Conservation (phyloP, 208 protist genomes). For the Trichomonas vaginalis region DNA sequence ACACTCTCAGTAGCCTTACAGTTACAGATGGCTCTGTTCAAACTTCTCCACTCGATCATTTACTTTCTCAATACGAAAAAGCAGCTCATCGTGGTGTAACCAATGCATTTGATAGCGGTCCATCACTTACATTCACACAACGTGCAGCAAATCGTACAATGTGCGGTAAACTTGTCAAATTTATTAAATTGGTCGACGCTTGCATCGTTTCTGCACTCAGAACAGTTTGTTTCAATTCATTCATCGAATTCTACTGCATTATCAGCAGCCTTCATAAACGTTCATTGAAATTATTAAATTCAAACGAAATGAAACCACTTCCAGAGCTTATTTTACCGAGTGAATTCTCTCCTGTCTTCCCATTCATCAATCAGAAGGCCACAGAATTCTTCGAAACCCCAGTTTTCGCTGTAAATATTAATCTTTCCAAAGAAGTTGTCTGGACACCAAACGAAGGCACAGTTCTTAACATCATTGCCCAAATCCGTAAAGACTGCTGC, state of each 20-base stretch:
- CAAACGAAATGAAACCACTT: neutral
- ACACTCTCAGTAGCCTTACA: neutral
- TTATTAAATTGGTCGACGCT: slow-evolving; percentile 3
- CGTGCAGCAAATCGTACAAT: neutral
- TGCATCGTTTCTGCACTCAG: neutral
- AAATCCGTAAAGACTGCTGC: neutral
- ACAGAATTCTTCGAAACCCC: neutral
- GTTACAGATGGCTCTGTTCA: neutral
- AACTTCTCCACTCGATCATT: neutral
- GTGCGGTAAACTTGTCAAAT: neutral
- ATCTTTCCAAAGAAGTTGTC: neutral
- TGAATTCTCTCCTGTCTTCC: neutral
- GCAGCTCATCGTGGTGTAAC: neutral
- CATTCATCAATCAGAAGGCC: neutral
- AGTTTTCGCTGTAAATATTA: neutral
- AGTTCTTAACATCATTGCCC: neutral
- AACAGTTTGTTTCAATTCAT: neutral
- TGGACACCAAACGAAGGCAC: neutral
- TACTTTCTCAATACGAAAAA: neutral
- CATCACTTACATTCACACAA: slow-evolving; percentile 8
- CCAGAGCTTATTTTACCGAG: neutral
- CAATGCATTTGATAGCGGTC: neutral
- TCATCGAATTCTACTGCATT: neutral
- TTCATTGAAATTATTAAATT: neutral
- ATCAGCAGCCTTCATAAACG: neutral